Conservation (phyloP, 1,284 basidiomycete genomes). For the Coniferiporia sulphurascens region DNA sequence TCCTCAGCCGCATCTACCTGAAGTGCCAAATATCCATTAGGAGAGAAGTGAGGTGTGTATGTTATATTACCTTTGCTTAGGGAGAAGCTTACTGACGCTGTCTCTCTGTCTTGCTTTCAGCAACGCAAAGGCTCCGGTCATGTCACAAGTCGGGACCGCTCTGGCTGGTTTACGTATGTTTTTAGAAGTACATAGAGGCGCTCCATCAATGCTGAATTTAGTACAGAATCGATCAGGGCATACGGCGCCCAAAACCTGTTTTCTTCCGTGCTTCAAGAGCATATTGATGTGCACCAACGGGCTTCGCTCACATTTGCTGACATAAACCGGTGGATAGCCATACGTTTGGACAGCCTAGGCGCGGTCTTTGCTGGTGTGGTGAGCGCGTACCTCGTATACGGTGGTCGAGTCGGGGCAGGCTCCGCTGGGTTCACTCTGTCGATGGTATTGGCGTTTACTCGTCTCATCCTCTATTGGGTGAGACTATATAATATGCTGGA, state of each 20-base stretch:
- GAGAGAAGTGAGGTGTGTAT: conserved; percentile 28
- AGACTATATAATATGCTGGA: conserved; percentile 20
- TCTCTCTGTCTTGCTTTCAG: conserved; percentile 32
- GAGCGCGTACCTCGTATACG: conserved; percentile 20
- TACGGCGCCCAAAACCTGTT: conserved; percentile 23
- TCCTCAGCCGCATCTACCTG: conserved; percentile 20
- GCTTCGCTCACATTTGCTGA: conserved; percentile 21
- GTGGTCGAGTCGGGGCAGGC: conserved; percentile 8
- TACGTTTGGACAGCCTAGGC: conserved; percentile 20
- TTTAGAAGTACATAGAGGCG: not conserved
- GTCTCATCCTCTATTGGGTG: conserved; percentile 19
- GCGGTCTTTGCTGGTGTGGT: conserved; percentile 19
- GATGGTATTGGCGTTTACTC: conserved; percentile 14
- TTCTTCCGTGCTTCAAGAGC: conserved; percentile 16
- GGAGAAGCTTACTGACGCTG: not conserved
- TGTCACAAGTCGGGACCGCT: conserved; percentile 40
- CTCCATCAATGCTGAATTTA: not conserved
- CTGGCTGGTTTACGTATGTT: conserved; percentile 32
- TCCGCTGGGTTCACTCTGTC: conserved; percentile 21
- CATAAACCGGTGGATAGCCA: conserved; percentile 21
- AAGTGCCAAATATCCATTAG: conserved; percentile 25
- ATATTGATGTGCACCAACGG: conserved; percentile 21
- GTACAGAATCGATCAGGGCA: conserved; percentile 29
- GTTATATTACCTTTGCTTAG: not conserved
- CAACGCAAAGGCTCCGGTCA: conserved; percentile 39